A percentile compares a stretch with the other conserved stretches of the same genome.
Evolutionary conservation across 2,329 filamentous ascomycete species (phyloP).

Genomic region (Fusarium chuoi): DNA sequence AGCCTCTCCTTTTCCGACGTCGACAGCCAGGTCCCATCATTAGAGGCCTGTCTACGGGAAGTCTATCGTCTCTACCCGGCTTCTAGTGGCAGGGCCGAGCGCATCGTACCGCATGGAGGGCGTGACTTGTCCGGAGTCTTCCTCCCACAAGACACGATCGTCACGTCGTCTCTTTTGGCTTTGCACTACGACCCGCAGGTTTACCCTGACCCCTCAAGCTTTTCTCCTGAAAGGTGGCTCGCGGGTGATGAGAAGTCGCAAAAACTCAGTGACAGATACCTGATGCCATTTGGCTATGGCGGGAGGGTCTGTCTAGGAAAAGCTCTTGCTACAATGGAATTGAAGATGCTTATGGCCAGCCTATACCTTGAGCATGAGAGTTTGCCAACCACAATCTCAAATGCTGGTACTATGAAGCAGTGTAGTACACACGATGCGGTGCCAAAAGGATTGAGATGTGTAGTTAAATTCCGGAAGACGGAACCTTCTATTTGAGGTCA

Average conservation of each 20-base stretch:
- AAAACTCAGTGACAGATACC: background rate
- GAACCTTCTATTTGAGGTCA: too few species aligned
- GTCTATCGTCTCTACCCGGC: background rate
- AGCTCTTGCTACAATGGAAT: background rate
- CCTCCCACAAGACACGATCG: background rate
- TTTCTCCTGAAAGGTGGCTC: background rate
- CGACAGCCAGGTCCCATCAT: background rate
- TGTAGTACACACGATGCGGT: background rate
- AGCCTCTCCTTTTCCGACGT: background rate
- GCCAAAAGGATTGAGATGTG: background rate
- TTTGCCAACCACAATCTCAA: background rate
- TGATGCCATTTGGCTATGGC: background rate
- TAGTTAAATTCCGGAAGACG: background rate
- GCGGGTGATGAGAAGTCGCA: background rate
- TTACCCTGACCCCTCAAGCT: background rate
- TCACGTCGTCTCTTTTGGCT: background rate
- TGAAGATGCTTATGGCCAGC: background rate
- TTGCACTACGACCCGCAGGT: background rate
- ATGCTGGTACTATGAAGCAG: background rate
- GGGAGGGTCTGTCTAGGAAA: background rate
- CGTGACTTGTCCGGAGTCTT: background rate
- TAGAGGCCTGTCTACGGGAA: background rate
- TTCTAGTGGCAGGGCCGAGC: background rate
- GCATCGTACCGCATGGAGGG: background rate
- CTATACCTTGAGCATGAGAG: background rate